These are phyloP conservation scores for Epithemia pelagica DNA, from an alignment of 108 stramenopile species.

Conservation along the genomic window DNA sequence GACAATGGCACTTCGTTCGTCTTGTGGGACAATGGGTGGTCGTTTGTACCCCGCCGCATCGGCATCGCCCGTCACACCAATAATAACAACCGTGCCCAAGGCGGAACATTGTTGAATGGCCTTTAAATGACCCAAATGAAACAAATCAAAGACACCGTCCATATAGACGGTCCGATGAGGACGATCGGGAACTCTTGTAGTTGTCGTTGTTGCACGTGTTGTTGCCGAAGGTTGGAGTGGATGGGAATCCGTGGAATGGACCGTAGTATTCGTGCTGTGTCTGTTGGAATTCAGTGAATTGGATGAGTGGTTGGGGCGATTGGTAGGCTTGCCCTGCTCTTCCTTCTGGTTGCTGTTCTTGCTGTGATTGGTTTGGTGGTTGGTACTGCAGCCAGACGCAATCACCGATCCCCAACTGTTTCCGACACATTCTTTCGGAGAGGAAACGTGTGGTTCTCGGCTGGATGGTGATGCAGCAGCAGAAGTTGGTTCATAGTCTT, in stretches of 20 bases:
- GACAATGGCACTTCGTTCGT: constrained; percentile 50
- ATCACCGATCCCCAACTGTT: no score
- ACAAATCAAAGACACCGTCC: constrained; percentile 76
- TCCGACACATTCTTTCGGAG: no score
- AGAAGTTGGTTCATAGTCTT: background rate
- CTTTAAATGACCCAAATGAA: constrained; percentile 66
- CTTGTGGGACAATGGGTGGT: constrained; percentile 45
- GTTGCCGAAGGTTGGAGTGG: no score
- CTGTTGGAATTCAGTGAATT: background rate
- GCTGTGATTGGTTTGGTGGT: no score
- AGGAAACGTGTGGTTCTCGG: no score
- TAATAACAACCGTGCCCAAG: constrained; percentile 45
- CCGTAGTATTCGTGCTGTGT: background rate
- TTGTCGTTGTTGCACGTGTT: background rate
- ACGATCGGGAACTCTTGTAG: background rate
- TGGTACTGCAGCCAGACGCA: no score
- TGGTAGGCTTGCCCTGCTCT: background rate
- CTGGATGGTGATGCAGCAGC: no score
- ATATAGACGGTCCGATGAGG: constrained; percentile 49
- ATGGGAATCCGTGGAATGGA: background rate
- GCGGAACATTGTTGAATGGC: constrained; percentile 54
- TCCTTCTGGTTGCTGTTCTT: background rate
- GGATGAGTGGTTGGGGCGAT: background rate
- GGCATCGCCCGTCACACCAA: constrained; percentile 61
- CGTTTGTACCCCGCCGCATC: constrained; percentile 70